phyloP scores from a whole-genome alignment of 768 basidiomycete genomes.

The Termitomyces sp. region DNA sequence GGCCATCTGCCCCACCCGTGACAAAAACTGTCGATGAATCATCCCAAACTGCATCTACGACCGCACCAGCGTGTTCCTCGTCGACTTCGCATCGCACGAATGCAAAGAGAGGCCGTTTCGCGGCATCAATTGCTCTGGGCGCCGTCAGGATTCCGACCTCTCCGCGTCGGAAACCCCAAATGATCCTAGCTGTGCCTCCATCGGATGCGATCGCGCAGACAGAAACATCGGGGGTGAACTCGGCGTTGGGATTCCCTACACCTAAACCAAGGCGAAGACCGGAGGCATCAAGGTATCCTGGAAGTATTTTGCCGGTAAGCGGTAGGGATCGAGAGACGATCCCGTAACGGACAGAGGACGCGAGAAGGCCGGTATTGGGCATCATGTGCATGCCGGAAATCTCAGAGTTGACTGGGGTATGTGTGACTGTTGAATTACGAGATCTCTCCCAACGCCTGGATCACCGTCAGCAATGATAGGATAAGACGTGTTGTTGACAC shows the following conservation, averaged over 20 bases:
- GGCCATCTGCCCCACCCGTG: constrained; percentile 57
- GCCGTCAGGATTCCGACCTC: constrained; percentile 58
- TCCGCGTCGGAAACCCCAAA: constrained; percentile 72
- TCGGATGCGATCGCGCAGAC: constrained; percentile 52
- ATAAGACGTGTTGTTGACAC: not conserved
- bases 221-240: constrained; percentile 65
- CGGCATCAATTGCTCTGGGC: constrained; percentile 50
- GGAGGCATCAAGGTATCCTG: constrained; percentile 64
- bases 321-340: constrained; percentile 70
- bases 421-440: constrained; percentile 51
- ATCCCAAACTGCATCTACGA: constrained; percentile 53
- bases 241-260: constrained; percentile 69
- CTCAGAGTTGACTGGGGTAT: constrained; percentile 54
- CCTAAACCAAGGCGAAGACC: constrained; percentile 53
- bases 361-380: constrained; percentile 47
- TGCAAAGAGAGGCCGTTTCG: constrained; percentile 36
- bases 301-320: constrained; percentile 59
- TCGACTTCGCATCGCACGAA: constrained; percentile 41
- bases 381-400: constrained; percentile 59
- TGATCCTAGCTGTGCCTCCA: constrained; percentile 58
- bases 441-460: constrained; percentile 68
- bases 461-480: not conserved
- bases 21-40: constrained; percentile 27
- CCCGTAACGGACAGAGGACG: constrained; percentile 61
- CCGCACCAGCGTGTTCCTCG: constrained; percentile 60